These are phyloP conservation scores for Penicillium nucicola DNA, from an alignment of 495 filamentous ascomycete genomes.

Conservation along the genomic window DNA sequence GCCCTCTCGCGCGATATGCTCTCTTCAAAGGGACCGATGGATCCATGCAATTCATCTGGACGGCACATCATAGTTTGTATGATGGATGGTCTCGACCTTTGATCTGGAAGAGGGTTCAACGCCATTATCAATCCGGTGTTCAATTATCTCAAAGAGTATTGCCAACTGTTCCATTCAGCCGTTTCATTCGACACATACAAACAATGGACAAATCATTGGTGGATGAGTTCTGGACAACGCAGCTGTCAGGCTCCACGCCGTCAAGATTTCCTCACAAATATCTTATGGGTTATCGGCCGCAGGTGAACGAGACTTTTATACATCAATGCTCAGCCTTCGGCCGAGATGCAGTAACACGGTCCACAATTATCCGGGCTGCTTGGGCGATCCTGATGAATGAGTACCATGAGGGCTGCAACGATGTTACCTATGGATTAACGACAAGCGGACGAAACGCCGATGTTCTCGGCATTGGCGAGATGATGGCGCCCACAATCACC, in stretches of 20 bases:
- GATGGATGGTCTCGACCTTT: background rate
- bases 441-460: background rate
- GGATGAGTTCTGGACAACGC: conserved; percentile 31
- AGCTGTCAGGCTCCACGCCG: background rate
- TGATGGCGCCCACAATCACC: conserved; percentile 5
- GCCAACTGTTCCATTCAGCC: background rate
- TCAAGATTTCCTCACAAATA: background rate
- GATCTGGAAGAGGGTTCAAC: background rate
- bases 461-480: conserved; percentile 2
- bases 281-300: background rate
- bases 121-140: background rate
- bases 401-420: conserved; percentile 49
- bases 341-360: conserved; percentile 35
- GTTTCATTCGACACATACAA: background rate
- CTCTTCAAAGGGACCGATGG: conserved; percentile 49
- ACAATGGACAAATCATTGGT: background rate
- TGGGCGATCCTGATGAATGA: conserved; percentile 40
- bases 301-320: background rate
- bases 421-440: conserved; percentile 22
- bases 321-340: background rate
- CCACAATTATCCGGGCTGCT: conserved; percentile 47
- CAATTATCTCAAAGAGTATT: background rate
- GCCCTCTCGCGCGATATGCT: conserved; percentile 11
- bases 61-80: background rate
- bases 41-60: conserved; percentile 36